Evolutionary conservation across 2,329 filamentous ascomycete genomes (phyloP).

Genomic region (Cryphonectria naterciae): DNA sequence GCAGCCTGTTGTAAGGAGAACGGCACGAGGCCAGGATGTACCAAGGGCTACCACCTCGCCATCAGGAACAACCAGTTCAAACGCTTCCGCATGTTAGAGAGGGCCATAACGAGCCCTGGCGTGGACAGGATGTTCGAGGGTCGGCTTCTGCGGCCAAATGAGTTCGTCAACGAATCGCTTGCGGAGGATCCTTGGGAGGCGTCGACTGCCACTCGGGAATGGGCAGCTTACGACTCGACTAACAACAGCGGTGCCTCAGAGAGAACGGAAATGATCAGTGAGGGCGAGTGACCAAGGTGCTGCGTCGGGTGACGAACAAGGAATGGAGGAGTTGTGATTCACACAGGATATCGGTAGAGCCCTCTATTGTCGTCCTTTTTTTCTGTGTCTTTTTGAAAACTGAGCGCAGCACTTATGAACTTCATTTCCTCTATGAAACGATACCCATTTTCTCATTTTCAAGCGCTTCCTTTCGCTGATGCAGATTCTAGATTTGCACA

Average conservation of each 20-base stretch:
- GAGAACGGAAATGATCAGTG: constrained; percentile 14
- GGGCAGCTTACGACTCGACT: neutral
- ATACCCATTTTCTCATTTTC: neutral
- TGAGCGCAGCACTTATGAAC: neutral
- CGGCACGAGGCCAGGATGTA: constrained; percentile 20
- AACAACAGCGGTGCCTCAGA: constrained; percentile 10
- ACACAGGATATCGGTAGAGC: neutral
- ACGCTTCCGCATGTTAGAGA: neutral
- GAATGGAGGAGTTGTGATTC: neutral
- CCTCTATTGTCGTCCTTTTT: neutral
- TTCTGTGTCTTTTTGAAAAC: neutral
- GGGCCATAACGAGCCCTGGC: constrained; percentile 4
- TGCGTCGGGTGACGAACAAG: neutral
- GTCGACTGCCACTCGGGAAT: neutral
- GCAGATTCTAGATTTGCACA: neutral
- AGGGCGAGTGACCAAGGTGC: constrained; percentile 1
- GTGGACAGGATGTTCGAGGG: constrained; percentile 21
- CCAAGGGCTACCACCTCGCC: constrained; percentile 20
- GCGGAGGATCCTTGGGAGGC: neutral
- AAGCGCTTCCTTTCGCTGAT: neutral
- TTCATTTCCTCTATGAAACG: neutral
- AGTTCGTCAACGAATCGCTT: constrained; percentile 25
- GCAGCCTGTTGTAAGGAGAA: constrained; percentile 21
- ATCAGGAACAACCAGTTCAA: constrained; percentile 20
- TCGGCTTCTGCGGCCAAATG: constrained; percentile 20